Evolutionary conservation across 805 yeast genomes (phyloP), one percentile per base, ranked within the genome.

Genomic region (Nakazawaea ambrosiae): DNA sequence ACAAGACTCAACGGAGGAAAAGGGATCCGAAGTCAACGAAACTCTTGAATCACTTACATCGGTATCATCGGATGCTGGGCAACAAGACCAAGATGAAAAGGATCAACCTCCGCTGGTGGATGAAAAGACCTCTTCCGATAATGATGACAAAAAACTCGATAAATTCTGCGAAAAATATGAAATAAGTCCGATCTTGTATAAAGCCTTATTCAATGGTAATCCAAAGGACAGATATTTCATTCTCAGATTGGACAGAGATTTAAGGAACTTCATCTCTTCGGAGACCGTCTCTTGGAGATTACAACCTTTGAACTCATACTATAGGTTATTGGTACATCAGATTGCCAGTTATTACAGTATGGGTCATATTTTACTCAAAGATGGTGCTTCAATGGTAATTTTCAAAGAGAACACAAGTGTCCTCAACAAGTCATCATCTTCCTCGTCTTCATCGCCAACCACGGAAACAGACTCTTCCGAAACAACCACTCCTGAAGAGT

Each of bases 291-390:
- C 69, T 22, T 48, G 61, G 64, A 58, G 64, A 44, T 50, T 73
- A 50, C 63, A 63, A 27, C 73, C 82, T 5, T 69, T 76, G 68
- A 82, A 82, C 53, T 78, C 87, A 2, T 82, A 78, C 53, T 77
- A 75, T 46, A 60, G 90, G 46, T 60, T 83, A 32, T 57, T 83
- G 37, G 68, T 81, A 0, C 89, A 83, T 54, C 82, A 80, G 45
- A 59, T 81, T 25, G 84, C 88, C 4, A 81, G 76, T 27, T 80
- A 79, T 51, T 78, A 80, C 49, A 60, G 65, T 18, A 53, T 81
- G 39, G 77, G 76, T 30, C 89, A 82, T 49, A 67, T 66, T 7
- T 45, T 68, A 31, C 58, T 74, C 10, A 72, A 67, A 46, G 77
- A 70, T 42, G 77, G 76, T 8, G 60, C 61, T 35, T 67, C 76